A percentile compares a stretch with the other conserved stretches of the same genome.
These are phyloP conservation scores for Brassica incana DNA, from an alignment of 345 rosid species.

Conservation along the genomic window DNA sequence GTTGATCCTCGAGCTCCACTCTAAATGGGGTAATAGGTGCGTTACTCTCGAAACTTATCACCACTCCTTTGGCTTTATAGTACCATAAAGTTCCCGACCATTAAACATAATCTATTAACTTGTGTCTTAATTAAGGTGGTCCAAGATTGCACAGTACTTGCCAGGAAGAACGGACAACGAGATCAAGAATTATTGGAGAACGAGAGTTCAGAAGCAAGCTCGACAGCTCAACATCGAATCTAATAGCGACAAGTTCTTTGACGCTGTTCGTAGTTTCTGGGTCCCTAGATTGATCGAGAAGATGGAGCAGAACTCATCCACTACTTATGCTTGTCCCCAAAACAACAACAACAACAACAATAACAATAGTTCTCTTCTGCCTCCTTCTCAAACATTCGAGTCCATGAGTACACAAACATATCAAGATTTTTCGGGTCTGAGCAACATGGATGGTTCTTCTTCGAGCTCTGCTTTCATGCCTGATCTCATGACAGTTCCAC, in stretches of 20 bases:
- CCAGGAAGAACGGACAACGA: slow-evolving; percentile 96
- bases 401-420: slow-evolving; percentile 8
- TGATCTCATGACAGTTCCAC: slow-evolving; percentile 39
- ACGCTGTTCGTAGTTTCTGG: slow-evolving; percentile 67
- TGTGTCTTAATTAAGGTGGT: slow-evolving; percentile 58
- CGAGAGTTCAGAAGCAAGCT: slow-evolving; percentile 91
- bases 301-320: slow-evolving; percentile 49
- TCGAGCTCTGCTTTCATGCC: slow-evolving; percentile 31
- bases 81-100: background rate
- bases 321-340: slow-evolving; percentile 19
- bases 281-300: slow-evolving; percentile 77
- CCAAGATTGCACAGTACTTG: slow-evolving; percentile 81
- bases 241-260: slow-evolving; percentile 67
- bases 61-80: background rate
- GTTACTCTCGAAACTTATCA: background rate
- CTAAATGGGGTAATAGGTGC: slow-evolving; percentile 91
- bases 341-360: slow-evolving; percentile 8
- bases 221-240: slow-evolving; percentile 77
- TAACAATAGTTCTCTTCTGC: slow-evolving; percentile 29
- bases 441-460: slow-evolving; percentile 26
- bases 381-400: slow-evolving; percentile 22
- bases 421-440: slow-evolving; percentile 7
- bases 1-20: slow-evolving; percentile 88
- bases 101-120: background rate
- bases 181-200: slow-evolving; percentile 96